Percentiles rank a stretch among this genome's conserved stretches.
phyloP scores from a whole-genome alignment of 441 rosid genomes.

The Brassica balearica region DNA sequence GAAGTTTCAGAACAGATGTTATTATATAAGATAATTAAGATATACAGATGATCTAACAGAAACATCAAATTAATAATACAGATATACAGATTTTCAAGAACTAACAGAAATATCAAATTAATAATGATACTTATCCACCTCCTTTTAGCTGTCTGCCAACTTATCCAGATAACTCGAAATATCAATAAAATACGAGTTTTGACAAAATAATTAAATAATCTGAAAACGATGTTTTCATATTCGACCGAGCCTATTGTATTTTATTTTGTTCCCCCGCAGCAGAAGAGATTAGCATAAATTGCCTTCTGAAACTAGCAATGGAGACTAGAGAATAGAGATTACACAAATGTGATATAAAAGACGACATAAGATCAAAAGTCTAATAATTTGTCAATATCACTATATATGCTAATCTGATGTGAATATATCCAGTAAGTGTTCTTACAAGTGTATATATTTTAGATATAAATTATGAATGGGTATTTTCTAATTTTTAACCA shows the following conservation, averaged over 20 bases:
- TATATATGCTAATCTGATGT: background rate
- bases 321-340: background rate
- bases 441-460: background rate
- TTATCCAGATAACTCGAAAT: constrained; percentile 35
- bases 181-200: constrained; percentile 21
- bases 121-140: constrained; percentile 41
- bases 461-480: too few species aligned
- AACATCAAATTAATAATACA: constrained; percentile 19
- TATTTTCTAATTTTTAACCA: too few species aligned
- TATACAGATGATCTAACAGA: constrained; percentile 31
- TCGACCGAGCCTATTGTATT: constrained; percentile 8
- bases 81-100: constrained; percentile 23
- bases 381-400: background rate
- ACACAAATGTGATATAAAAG: background rate
- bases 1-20: constrained; percentile 19
- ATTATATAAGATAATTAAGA: background rate
- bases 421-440: background rate
- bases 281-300: constrained; percentile 20
- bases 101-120: constrained; percentile 28
- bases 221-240: constrained; percentile 29
- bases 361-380: background rate
- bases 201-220: constrained; percentile 12
- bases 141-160: constrained; percentile 49
- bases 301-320: constrained; percentile 5
- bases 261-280: background rate